Evolutionary conservation across 2,329 filamentous ascomycete genomes (phyloP).

Genomic region (Hymenoscyphus fraxineus): DNA sequence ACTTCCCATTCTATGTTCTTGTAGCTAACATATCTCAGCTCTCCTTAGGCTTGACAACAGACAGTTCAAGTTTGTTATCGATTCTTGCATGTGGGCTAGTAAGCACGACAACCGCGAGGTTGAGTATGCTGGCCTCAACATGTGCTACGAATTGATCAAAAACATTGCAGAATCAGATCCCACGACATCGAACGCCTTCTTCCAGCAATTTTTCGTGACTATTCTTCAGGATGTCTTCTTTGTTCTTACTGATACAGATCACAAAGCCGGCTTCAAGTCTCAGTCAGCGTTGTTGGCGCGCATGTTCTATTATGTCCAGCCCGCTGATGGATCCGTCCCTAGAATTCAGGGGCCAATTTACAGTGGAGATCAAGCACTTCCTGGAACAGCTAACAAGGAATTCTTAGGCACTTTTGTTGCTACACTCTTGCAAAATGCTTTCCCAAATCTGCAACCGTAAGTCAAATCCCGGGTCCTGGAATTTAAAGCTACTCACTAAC

Average conservation of each 20-base stretch:
- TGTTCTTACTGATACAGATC: conserved; percentile 92
- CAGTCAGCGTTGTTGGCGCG: conserved; percentile 90
- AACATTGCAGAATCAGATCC: conserved; percentile 93
- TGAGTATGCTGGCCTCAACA: conserved; percentile 91
- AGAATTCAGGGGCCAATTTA: conserved; percentile 95
- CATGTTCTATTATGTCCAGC: conserved; percentile 94
- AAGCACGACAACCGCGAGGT: conserved; percentile 99
- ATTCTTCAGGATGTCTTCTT: conserved; percentile 99
- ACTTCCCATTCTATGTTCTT: background rate
- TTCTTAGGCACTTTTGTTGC: conserved; percentile 87
- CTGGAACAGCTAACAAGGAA: conserved; percentile 83
- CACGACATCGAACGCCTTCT: conserved; percentile 87
- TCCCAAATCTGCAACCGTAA: conserved; percentile 87
- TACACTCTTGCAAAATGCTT: conserved; percentile 80
- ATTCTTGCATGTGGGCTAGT: conserved; percentile 99
- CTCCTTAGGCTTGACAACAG: conserved; percentile 90
- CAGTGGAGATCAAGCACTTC: conserved; percentile 72
- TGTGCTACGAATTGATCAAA: conserved; percentile 95
- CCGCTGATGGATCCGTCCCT: conserved; percentile 61
- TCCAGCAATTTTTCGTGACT: conserved; percentile 93
- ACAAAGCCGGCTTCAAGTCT: conserved; percentile 98
- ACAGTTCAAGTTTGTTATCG: conserved; percentile 99
- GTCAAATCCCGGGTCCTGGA: conserved; percentile 37
- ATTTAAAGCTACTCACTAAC: conserved; percentile 39
- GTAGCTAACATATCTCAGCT: conserved; percentile 42